Evolutionary conservation across 139 green algal species (phyloP).

Genomic region (Tetradesmus lagerheimii): DNA sequence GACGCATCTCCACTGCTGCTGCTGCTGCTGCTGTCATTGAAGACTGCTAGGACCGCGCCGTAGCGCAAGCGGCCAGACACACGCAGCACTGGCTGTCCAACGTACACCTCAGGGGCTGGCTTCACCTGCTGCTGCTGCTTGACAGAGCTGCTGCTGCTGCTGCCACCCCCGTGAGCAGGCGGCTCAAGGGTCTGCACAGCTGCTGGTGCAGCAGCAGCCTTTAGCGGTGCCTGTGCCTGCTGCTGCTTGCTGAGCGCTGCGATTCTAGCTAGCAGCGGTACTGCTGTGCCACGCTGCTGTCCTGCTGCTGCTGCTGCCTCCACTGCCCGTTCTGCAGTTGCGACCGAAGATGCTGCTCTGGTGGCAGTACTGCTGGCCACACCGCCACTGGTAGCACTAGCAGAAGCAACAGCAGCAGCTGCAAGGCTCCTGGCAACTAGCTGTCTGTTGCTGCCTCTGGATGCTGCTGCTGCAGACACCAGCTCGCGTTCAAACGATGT

Average conservation of each 20-base stretch:
- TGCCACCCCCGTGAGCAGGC: neutral
- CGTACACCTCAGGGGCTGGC: conserved; percentile 33
- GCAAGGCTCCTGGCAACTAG: neutral
- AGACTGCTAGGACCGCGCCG: conserved; percentile 43
- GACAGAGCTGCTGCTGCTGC: neutral
- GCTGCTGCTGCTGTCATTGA: conserved; percentile 21
- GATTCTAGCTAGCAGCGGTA: conserved; percentile 12
- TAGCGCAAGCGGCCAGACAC: conserved; percentile 54
- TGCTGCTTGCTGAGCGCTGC: conserved; percentile 27
- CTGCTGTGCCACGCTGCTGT: neutral
- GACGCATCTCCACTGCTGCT: conserved; percentile 30
- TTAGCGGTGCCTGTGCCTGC: neutral
- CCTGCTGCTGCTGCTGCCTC: neutral
- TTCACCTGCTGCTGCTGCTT: conserved; percentile 38
- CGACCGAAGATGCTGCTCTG: neutral
- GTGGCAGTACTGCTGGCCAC: neutral
- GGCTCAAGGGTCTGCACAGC: neutral
- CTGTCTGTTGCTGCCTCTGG: neutral
- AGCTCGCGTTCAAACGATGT: neutral
- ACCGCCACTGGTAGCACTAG: neutral
- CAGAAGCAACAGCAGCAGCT: neutral
- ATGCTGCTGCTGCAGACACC: neutral
- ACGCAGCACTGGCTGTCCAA: conserved; percentile 67
- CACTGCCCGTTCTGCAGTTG: neutral
- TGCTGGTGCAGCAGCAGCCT: neutral